Base-by-base conservation (phyloP, 371 early-diverging fungal species). In the Coemansia sp. region DNA sequence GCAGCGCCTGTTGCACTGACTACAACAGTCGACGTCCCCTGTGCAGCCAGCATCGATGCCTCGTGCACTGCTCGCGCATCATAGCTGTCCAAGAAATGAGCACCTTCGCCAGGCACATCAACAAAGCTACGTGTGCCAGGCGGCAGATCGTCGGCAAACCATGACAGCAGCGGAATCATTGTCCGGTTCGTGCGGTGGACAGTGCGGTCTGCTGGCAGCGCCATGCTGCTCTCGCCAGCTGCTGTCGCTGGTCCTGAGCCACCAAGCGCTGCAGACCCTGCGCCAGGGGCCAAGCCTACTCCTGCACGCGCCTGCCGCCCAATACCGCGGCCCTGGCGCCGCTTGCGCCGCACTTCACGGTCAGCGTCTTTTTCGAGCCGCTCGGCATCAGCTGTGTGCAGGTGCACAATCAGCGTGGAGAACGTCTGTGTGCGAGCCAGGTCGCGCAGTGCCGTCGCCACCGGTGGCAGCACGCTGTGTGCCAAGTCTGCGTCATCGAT, bases 351-450 rank as follows among this genome's bases (percentile, higher is more conserved):
- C 25, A 84, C 82, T 59, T 91, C 92, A 58, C 94, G 82, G 73
- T 95, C 92, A 20, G 88, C 80, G 67, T 93, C 93, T 72, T 89
- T 86, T 50, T 92, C 93, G 68, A 92, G 82, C 39, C 88, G 87
- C 56, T 90, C 93, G 18, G 90, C 82, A 56, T 94, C 95, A 3
- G 84, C 83, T 55, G 89, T 89, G 1, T 88, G 84, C 62, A 93
- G 68, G 59, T 89, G 86, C 40, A 85, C 82, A 12, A 91, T 82
- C 18, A 86, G 80, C 59, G 95, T 88, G 11, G 88, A 85, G 58
- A 86, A 87, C 11, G 84, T 81, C 30, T 89, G 86, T 8, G 86
- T 64, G 0, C 78, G 54, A n/a, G 83, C 78, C 6, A 67, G 74
- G 14, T 86, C 86, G 2, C 90, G 86, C 8, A 86, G 56, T 25